Base-by-base conservation (phyloP, 2,329 filamentous ascomycete species). In the Beauveria varroae region DNA sequence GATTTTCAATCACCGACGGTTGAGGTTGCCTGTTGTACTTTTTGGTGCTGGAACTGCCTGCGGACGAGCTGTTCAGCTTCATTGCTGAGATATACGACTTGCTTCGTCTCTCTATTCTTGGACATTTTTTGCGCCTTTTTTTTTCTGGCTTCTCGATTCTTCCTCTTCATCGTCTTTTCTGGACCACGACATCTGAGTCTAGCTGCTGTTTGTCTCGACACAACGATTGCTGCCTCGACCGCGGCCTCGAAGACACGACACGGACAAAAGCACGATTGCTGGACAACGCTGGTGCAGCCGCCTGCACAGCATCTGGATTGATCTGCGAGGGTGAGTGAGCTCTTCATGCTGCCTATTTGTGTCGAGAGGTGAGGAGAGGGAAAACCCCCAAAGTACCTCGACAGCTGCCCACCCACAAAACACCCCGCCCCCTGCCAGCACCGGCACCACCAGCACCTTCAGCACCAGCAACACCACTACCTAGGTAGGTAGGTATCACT, bases 221-320 rank as follows among this genome's bases (percentile, higher is more conserved):
- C 37, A 54, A 16, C 34, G n/a, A 37, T 14, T 37, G 34, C 34
- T 37, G 34, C 34, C 49, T 30, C 22, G 34, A 40, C 24, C 14
- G n/a, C 41, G 14, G 9, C 18, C 12, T 34, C 12, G 28, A 46
- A 41, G 6, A 8, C 1, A 34, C 54, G 22, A 22, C 20, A 47
- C 24, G 41, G 41, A 22, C 16, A 47, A n/a, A 47, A n/a, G 20
- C 46, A 40, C 47, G 34, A 41, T 58, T 54, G 40, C 28, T 41
- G 46, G 56, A 58, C 43, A 43, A 34, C 56, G 46, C 56, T 18
- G 20, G 56, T 58, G 46, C 56, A 51, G 46, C 34, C 34, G 46
- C 56, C 44, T 58, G 56, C 56, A 58, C 56, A 50, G 51, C 56
- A 58, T 58, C 56, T 58, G 56, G 30, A 50, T 16, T 10, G 22